These are phyloP conservation scores for Kewa caespitosa DNA, from an alignment of 179 eudicot genomes.

Conservation along the genomic window DNA sequence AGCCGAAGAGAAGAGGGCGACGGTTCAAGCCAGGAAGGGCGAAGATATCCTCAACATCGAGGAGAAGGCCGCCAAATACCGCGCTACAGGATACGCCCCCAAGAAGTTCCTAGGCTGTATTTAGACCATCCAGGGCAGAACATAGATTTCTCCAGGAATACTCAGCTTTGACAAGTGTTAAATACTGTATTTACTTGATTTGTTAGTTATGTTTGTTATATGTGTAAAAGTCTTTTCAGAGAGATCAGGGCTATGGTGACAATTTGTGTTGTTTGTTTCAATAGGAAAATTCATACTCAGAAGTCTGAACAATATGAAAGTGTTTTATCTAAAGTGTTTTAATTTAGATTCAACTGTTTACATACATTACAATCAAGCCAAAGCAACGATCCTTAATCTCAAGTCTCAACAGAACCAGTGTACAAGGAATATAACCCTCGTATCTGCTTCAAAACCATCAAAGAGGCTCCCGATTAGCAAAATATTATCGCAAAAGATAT, in stretches of 20 bases:
- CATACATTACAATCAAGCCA: slow-evolving; percentile 14
- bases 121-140: slow-evolving; percentile 23
- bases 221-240: background rate
- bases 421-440: background rate
- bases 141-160: background rate
- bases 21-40: slow-evolving; percentile 59
- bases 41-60: slow-evolving; percentile 69
- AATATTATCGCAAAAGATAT: background rate
- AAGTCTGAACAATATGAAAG: background rate
- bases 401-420: slow-evolving; percentile 1
- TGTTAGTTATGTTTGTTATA: background rate
- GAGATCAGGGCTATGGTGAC: background rate
- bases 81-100: slow-evolving; percentile 65
- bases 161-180: background rate
- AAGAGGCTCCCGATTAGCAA: slow-evolving; percentile 6
- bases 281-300: background rate
- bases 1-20: slow-evolving; percentile 86
- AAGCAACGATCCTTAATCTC: background rate
- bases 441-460: background rate
- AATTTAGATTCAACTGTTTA: slow-evolving; percentile 17
- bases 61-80: slow-evolving; percentile 77
- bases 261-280: background rate
- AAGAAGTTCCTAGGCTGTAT: slow-evolving; percentile 66
- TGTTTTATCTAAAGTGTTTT: background rate
- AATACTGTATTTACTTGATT: background rate